A percentile compares a stretch with the other conserved stretches of the same genome.
These are phyloP conservation scores for Fusarium pseudocircinatum DNA, from an alignment of 2,329 filamentous ascomycete genomes.

Conservation along the genomic window DNA sequence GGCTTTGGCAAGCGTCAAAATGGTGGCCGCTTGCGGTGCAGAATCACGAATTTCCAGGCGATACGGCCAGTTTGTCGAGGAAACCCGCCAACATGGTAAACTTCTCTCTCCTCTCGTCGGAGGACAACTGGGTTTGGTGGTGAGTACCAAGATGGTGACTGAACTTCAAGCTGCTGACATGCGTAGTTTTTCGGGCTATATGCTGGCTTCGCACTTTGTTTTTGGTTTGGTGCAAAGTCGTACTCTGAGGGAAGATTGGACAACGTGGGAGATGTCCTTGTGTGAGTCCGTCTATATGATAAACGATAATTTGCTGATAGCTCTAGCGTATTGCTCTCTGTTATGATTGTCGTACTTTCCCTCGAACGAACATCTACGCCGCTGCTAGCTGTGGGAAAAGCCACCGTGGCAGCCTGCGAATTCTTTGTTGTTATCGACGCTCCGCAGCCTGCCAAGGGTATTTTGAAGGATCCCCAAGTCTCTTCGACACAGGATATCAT, in stretches of 20 bases:
- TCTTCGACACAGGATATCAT: slow-evolving; percentile 52
- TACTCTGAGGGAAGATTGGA: slow-evolving; percentile 57
- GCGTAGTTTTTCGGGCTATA: slow-evolving; percentile 63
- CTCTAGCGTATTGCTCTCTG: slow-evolving; percentile 61
- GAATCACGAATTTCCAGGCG: slow-evolving; percentile 63
- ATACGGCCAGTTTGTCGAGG: slow-evolving; percentile 65
- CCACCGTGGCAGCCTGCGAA: slow-evolving; percentile 65
- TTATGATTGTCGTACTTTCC: slow-evolving; percentile 67
- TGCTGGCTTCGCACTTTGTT: slow-evolving; percentile 64
- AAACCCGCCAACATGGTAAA: slow-evolving; percentile 61
- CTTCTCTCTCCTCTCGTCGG: slow-evolving; percentile 61
- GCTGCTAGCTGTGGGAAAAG: slow-evolving; percentile 66
- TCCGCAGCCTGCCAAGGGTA: slow-evolving; percentile 50
- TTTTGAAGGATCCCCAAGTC: slow-evolving; percentile 50
- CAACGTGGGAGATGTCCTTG: slow-evolving; percentile 63
- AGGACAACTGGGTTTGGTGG: slow-evolving; percentile 60
- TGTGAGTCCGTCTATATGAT: slow-evolving; percentile 52
- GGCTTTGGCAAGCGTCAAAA: slow-evolving; percentile 67
- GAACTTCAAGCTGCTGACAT: neutral
- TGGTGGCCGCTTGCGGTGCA: slow-evolving; percentile 71
- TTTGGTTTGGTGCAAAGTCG: slow-evolving; percentile 70
- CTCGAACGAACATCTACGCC: slow-evolving; percentile 67
- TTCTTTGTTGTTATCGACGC: slow-evolving; percentile 66
- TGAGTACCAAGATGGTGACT: slow-evolving; percentile 20
- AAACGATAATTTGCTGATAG: neutral